These are phyloP conservation scores for Leptosphaerulina australis DNA, from an alignment of 2,329 filamentous ascomycete genomes.

Conservation along the genomic window DNA sequence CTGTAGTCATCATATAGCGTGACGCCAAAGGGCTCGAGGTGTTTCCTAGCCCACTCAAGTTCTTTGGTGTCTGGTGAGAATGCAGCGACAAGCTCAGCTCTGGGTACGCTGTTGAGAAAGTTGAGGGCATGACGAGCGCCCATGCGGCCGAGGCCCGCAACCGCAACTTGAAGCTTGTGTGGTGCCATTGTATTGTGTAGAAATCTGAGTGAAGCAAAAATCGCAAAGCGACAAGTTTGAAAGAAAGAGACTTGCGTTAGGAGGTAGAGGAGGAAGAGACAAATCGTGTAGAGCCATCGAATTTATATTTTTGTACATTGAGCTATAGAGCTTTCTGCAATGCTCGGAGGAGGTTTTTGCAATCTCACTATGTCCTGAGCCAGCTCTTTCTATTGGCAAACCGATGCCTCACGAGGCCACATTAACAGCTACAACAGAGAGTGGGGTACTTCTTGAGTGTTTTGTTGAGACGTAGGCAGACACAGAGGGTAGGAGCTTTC, in stretches of 20 bases:
- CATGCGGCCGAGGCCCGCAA: slow-evolving; percentile 61
- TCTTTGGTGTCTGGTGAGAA: slow-evolving; percentile 56
- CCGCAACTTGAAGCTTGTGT: slow-evolving; percentile 49
- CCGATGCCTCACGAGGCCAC: background rate
- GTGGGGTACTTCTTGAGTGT: background rate
- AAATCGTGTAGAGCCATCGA: background rate
- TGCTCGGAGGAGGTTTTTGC: slow-evolving; percentile 19
- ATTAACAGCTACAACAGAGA: background rate
- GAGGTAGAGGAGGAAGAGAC: too few relatives aligned
- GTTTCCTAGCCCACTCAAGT: slow-evolving; percentile 53
- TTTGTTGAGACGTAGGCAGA: background rate
- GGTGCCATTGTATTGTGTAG: slow-evolving; percentile 26
- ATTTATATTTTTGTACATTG: slow-evolving; percentile 10
- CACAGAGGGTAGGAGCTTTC: background rate
- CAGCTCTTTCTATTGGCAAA: slow-evolving; percentile 6
- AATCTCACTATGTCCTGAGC: background rate
- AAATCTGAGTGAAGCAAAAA: background rate
- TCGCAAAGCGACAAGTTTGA: background rate
- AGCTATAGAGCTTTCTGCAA: slow-evolving; percentile 6
- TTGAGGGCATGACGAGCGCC: slow-evolving; percentile 60
- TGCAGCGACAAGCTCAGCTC: slow-evolving; percentile 58
- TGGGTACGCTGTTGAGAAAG: slow-evolving; percentile 54
- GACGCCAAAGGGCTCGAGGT: slow-evolving; percentile 55
- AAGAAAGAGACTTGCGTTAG: background rate
- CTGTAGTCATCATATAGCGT: slow-evolving; percentile 55